Conservation (phyloP, 371 early-diverging fungal species). For the Mortierella sp. region DNA sequence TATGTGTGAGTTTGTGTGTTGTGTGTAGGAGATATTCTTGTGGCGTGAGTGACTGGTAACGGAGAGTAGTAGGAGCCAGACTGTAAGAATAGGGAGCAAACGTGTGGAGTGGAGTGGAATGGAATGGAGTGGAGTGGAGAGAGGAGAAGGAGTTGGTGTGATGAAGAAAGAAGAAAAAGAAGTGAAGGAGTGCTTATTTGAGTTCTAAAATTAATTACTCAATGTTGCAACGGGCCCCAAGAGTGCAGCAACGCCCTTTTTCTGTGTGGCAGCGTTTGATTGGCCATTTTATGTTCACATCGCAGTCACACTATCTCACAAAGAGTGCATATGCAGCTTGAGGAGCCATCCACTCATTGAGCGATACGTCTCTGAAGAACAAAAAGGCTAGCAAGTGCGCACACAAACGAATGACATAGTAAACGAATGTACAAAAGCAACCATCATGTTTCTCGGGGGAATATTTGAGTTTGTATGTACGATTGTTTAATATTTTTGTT, state of each 20-base stretch:
- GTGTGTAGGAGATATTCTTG: neutral
- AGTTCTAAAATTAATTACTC: neutral
- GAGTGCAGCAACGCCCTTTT: neutral
- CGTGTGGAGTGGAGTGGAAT: neutral
- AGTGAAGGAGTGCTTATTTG: neutral
- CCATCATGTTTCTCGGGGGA: neutral
- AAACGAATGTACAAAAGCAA: neutral
- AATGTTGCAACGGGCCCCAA: neutral
- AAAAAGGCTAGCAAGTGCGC: neutral
- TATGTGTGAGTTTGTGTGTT: neutral
- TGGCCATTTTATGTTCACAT: neutral
- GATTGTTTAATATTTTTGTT: neutral
- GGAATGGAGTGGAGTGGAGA: neutral
- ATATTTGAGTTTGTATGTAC: neutral
- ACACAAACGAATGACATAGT: neutral
- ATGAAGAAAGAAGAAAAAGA: neutral
- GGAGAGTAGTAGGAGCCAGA: neutral
- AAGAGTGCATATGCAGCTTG: no score
- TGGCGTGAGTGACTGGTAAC: neutral
- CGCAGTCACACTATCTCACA: no score
- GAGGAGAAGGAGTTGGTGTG: neutral
- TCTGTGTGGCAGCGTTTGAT: conserved; percentile 11
- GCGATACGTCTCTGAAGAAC: neutral
- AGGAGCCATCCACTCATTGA: neutral
- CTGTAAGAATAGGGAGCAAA: neutral